A percentile compares a stretch with the other conserved stretches of the same genome.
phyloP scores from a whole-genome alignment of 768 basidiomycete species.

The Calvatia gigantea region DNA sequence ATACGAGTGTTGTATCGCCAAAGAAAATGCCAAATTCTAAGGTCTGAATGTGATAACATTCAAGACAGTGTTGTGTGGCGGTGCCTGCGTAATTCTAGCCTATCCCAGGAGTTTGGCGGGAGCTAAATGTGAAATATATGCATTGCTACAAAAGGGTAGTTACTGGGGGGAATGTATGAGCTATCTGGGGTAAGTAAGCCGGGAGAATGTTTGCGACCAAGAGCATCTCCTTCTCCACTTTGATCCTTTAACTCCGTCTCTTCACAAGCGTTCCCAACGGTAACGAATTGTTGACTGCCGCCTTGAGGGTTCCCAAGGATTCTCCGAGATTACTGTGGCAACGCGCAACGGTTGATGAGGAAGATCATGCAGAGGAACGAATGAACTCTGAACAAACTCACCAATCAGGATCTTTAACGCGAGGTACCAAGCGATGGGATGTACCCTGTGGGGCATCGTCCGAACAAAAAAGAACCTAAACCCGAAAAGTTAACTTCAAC shows the following conservation, averaged over 20 bases:
- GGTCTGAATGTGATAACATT: no score
- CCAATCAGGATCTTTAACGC: slow-evolving; percentile 78
- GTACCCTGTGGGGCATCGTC: slow-evolving; percentile 91
- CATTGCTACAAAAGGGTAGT: no score
- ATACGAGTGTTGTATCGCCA: no score
- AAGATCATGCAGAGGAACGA: slow-evolving; percentile 90
- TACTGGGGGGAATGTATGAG: no score
- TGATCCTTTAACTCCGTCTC: slow-evolving; percentile 92
- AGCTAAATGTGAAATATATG: no score
- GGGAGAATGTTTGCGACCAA: no score
- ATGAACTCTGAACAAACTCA: slow-evolving; percentile 87
- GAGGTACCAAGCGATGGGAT: slow-evolving; percentile 95
- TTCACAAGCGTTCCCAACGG: slow-evolving; percentile 83
- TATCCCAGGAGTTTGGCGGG: no score
- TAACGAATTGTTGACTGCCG: slow-evolving; percentile 66
- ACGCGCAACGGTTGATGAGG: slow-evolving; percentile 77
- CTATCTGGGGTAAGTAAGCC: no score
- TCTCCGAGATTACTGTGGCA: slow-evolving; percentile 78
- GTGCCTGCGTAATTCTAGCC: no score
- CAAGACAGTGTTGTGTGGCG: no score
- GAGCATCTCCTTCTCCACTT: slow-evolving; percentile 75
- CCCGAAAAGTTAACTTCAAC: slow-evolving; percentile 9
- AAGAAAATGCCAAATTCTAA: no score
- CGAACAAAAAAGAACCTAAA: slow-evolving; percentile 90
- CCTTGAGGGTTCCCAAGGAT: slow-evolving; percentile 68